phyloP scores from a whole-genome alignment of 441 rosid genomes.

The Geranium incanum region DNA sequence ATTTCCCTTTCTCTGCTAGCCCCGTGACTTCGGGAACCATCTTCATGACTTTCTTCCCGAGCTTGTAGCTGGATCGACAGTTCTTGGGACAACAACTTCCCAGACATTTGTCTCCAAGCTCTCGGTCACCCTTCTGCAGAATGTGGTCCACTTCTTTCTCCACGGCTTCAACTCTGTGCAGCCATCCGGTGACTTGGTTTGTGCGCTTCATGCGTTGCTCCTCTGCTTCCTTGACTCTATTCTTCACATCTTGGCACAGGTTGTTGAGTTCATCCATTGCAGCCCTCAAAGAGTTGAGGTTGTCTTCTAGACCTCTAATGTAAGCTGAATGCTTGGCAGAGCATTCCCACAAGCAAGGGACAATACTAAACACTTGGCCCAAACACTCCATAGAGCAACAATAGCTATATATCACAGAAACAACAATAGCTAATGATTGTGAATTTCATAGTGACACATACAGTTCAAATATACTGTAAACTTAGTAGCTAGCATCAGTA shows the following conservation, averaged over 20 bases:
- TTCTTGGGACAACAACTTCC: too few species aligned
- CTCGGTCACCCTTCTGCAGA: too few species aligned
- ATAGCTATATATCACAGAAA: too few species aligned
- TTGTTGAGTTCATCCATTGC: background rate
- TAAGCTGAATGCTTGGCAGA: constrained; percentile 7
- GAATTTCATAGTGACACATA: too few species aligned
- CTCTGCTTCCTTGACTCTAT: background rate
- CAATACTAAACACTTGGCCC: background rate
- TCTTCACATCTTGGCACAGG: background rate
- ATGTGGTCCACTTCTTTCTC: too few species aligned
- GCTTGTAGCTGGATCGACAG: too few species aligned
- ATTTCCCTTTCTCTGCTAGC: constrained; percentile 9
- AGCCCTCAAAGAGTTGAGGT: background rate
- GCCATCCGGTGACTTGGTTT: too few species aligned
- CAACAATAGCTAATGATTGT: too few species aligned
- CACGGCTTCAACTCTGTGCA: too few species aligned
- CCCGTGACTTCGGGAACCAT: background rate
- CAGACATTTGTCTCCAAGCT: too few species aligned
- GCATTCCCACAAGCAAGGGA: constrained; percentile 17
- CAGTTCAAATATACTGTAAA: too few species aligned
- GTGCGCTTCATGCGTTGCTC: constrained; percentile 1
- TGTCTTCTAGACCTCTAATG: constrained; percentile 14
- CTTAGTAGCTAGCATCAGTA: too few species aligned
- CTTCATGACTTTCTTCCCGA: background rate
- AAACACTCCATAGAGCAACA: background rate